Conservation (phyloP, 441 rosid species). For the Populus hybrid region DNA sequence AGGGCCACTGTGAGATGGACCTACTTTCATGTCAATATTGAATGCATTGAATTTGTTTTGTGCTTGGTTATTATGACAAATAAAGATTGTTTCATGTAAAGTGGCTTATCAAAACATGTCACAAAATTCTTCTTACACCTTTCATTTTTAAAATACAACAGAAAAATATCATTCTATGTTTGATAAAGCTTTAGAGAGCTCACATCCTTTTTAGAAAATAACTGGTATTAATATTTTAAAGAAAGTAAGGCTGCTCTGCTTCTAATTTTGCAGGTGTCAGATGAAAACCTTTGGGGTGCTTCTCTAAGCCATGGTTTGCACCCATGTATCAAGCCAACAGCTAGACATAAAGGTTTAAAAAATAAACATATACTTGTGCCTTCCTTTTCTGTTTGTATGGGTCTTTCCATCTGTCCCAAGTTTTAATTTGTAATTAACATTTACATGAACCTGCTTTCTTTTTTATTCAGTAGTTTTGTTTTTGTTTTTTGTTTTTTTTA, state of each 20-base stretch:
- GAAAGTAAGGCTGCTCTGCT: slow-evolving; percentile 3
- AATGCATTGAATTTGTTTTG: not conserved
- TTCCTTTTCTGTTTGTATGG: not conserved
- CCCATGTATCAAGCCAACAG: slow-evolving; percentile 65
- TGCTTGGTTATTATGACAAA: not conserved
- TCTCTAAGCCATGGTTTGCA: slow-evolving; percentile 63
- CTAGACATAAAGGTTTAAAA: slow-evolving; percentile 53
- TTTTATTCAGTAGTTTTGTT: not conserved
- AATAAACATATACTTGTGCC: not conserved
- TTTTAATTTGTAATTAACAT: not conserved
- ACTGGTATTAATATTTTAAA: not conserved
- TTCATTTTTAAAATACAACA: not conserved
- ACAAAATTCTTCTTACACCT: not conserved
- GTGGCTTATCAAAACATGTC: not conserved
- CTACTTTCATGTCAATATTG: not conserved
- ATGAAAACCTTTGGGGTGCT: slow-evolving; percentile 56
- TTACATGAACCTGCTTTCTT: not conserved
- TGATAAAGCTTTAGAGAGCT: not conserved
- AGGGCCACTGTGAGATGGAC: not conserved
- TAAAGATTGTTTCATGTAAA: not conserved
- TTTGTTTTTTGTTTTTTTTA: too few species aligned
- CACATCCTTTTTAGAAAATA: not conserved
- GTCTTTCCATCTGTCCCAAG: not conserved
- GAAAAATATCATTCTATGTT: not conserved
- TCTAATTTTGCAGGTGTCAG: slow-evolving; percentile 36